Percentiles rank a stretch among this genome's conserved stretches.
phyloP scores from a whole-genome alignment of 371 early-diverging fungal species.

The Mucor irregularis region DNA sequence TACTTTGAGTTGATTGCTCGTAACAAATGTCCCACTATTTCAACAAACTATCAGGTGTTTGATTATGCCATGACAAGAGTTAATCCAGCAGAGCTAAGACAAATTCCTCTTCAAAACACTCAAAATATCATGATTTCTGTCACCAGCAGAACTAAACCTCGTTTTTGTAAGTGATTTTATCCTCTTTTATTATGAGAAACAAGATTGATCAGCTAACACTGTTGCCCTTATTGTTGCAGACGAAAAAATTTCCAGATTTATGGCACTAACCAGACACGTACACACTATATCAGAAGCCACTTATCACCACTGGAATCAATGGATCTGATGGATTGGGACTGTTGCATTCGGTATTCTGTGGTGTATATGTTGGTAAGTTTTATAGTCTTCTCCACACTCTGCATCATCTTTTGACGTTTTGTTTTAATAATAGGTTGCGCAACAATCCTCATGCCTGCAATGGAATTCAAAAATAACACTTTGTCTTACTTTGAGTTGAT shows the following conservation, averaged over 20 bases:
- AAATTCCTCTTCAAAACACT: slow-evolving; percentile 57
- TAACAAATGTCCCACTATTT: slow-evolving; percentile 62
- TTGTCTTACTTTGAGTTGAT: slow-evolving; percentile 64
- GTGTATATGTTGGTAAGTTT: slow-evolving; percentile 64
- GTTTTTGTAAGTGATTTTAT: slow-evolving; percentile 19
- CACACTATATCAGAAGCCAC: slow-evolving; percentile 55
- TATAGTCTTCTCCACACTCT: too few species aligned
- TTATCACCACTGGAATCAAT: slow-evolving; percentile 61
- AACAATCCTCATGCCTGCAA: slow-evolving; percentile 57
- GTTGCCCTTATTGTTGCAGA: too few species aligned
- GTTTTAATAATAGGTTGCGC: slow-evolving; percentile 39
- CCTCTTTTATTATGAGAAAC: too few species aligned
- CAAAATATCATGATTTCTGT: slow-evolving; percentile 71
- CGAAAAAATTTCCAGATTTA: too few species aligned
- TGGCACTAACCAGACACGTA: too few species aligned
- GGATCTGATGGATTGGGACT: slow-evolving; percentile 76
- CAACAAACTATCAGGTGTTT: slow-evolving; percentile 68
- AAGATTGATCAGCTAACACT: too few species aligned
- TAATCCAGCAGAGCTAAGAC: slow-evolving; percentile 34
- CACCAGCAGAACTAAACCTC: slow-evolving; percentile 66
- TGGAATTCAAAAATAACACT: slow-evolving; percentile 58
- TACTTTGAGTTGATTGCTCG: slow-evolving; percentile 65
- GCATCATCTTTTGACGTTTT: slow-evolving; percentile 3
- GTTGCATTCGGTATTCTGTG: slow-evolving; percentile 67
- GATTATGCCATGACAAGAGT: slow-evolving; percentile 62